A percentile compares a stretch with the other conserved stretches of the same genome.
These are phyloP conservation scores for Hermanozyma aechmeae DNA, from an alignment of 805 yeast species.

Conservation along the genomic window DNA sequence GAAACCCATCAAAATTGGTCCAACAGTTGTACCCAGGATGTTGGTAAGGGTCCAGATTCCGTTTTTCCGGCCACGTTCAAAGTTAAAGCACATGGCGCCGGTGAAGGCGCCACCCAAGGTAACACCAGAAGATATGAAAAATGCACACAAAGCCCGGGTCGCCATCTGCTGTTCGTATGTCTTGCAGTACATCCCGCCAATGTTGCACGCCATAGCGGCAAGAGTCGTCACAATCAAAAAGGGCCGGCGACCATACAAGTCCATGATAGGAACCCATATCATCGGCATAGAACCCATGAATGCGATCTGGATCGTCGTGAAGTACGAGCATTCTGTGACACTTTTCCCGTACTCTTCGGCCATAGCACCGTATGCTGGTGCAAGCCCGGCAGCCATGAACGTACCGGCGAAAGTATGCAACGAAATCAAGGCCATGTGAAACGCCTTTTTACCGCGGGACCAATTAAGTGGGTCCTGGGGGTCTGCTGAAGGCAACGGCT, in stretches of 20 bases:
- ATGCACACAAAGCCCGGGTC: constrained; percentile 7
- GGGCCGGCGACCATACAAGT: constrained; percentile 6
- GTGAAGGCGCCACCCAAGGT: constrained; percentile 11
- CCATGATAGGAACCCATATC: constrained; percentile 11
- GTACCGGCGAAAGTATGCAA: constrained; percentile 9
- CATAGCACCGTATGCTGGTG: constrained; percentile 8
- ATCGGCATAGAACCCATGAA: constrained; percentile 9
- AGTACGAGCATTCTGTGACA: constrained; percentile 6
- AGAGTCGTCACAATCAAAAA: constrained; percentile 6
- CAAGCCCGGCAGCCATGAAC: constrained; percentile 12
- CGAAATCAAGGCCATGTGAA: constrained; percentile 4
- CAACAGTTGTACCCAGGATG: constrained; percentile 9
- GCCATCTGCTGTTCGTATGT: constrained; percentile 7
- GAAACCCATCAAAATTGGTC: constrained; percentile 12
- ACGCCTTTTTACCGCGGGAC: constrained; percentile 18
- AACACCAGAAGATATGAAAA: constrained; percentile 8
- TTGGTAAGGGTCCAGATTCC: constrained; percentile 10
- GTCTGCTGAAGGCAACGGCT: constrained; percentile 59
- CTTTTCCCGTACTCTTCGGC: constrained; percentile 3
- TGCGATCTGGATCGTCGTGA: constrained; percentile 9
- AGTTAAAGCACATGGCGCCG: constrained; percentile 8
- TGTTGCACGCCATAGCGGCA: constrained; percentile 5
- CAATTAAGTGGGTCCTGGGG: constrained; percentile 68
- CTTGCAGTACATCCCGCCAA: constrained; percentile 7
- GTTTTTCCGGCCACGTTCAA: constrained; percentile 9